Evolutionary conservation across 305 asterid genomes (phyloP).

Genomic region (Fraxinus sp.): DNA sequence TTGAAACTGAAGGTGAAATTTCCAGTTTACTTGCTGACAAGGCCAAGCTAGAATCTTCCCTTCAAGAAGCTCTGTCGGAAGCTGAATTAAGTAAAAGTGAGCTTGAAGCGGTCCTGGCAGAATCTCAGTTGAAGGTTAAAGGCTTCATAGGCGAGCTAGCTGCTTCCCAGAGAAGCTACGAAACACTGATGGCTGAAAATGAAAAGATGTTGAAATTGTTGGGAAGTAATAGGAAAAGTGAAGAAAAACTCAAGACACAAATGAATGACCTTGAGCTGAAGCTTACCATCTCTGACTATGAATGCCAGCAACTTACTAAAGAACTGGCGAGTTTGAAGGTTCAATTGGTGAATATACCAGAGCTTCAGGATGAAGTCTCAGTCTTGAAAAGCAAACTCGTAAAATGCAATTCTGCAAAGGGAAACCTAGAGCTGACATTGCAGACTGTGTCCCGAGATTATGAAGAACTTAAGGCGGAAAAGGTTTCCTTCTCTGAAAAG

Average conservation of each 20-base stretch:
- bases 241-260: constrained; percentile 61
- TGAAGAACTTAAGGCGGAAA: constrained; percentile 56
- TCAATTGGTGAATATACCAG: constrained; percentile 51
- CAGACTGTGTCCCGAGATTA: constrained; percentile 38
- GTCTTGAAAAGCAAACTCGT: constrained; percentile 43
- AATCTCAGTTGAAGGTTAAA: constrained; percentile 40
- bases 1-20: constrained; percentile 38
- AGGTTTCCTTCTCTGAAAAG: constrained; percentile 38
- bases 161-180: constrained; percentile 38
- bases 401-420: constrained; percentile 46
- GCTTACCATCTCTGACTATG: constrained; percentile 66
- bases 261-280: constrained; percentile 69
- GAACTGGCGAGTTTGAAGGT: constrained; percentile 45
- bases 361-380: constrained; percentile 55
- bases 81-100: constrained; percentile 36
- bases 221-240: constrained; percentile 51
- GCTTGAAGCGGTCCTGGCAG: constrained; percentile 27
- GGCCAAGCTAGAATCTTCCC: constrained; percentile 42
- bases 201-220: constrained; percentile 43
- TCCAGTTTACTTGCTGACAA: constrained; percentile 47
- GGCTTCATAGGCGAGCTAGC: constrained; percentile 43
- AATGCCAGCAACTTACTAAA: constrained; percentile 60
- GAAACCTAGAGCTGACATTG: constrained; percentile 46
- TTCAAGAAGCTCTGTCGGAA: constrained; percentile 41
- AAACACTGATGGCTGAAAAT: constrained; percentile 44